Evolutionary conservation across 305 asterid species (phyloP), one percentile per base, ranked within the genome.

Genomic region (Solanum chacoense): DNA sequence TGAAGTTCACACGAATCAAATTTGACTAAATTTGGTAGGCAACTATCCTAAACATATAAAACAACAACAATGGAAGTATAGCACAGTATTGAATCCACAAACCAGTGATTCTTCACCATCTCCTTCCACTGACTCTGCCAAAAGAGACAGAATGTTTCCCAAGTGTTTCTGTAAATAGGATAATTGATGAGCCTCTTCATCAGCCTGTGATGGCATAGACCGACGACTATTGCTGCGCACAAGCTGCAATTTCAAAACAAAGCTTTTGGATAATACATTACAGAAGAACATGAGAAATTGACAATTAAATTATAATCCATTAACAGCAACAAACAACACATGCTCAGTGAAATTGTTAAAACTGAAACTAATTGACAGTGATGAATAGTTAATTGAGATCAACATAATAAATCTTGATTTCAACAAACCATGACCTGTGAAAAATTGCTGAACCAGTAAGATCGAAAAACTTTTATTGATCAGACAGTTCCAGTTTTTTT

Each of bases 111-210:
- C 98, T 88, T 96, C 97, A 32, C 92, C 96, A 90, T 94, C 97
- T 75, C 92, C 98, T 91, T 97, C 99, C 20, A 92, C 91, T 20
- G 95, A 74, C 91, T 96, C 98, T 34, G 98, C 96, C 94, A 98
- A 90, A 92, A 98, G 99, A 79, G 98, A 94, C 16, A 97, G 91
- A 90, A 96, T 95, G 92, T 95, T 96, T 85, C 96, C 96, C 7
- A 95, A 85, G 93, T 97, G 99, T 89, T 95, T 96, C 91, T 97
- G 99, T 94, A 97, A 93, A 93, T 96, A 97, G 87, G 98, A 97
- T 76, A 97, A 93, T 93, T 97, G 99, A 89, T 97, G 99, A 35
- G 99, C 98, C 93, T 97, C 98, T 90, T 96, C 99, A 55, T 97
- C 99, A 38, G 95, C 94, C 91, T 95, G 98, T 45, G 99, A 97